Evolutionary conservation across 2,329 filamentous ascomycete genomes (phyloP).

Genomic region (Hypoxylon sp.): DNA sequence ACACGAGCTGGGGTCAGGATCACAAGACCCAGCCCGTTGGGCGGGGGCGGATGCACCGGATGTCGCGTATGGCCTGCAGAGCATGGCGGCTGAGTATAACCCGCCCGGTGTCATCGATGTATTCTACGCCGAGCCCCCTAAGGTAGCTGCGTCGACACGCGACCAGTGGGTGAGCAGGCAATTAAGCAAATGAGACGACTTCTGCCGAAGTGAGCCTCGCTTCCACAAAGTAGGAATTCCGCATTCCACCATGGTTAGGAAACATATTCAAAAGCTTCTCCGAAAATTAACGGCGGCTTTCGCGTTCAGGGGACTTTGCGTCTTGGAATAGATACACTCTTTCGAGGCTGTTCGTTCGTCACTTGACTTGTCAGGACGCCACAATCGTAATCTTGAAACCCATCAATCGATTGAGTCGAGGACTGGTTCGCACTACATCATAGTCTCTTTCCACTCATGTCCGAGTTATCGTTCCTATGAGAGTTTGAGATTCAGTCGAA

Average conservation of each 20-base stretch:
- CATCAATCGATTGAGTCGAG: neutral
- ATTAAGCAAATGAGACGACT: constrained; percentile 57
- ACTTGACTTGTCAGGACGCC: neutral
- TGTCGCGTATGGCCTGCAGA: constrained; percentile 57
- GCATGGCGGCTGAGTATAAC: constrained; percentile 60
- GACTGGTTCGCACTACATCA: neutral
- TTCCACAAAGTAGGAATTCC: constrained; percentile 58
- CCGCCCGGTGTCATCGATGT: constrained; percentile 62
- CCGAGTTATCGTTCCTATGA: neutral
- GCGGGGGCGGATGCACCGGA: constrained; percentile 50
- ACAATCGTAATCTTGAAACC: neutral
- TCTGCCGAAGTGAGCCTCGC: constrained; percentile 41
- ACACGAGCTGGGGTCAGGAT: constrained; percentile 54
- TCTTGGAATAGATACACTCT: neutral
- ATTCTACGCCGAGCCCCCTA: constrained; percentile 58
- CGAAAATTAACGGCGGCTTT: neutral
- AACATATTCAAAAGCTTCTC: constrained; percentile 1
- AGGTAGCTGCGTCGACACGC: constrained; percentile 47
- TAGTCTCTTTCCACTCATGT: neutral
- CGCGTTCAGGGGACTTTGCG: neutral
- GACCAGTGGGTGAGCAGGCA: constrained; percentile 54
- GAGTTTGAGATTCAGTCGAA: neutral
- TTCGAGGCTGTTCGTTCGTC: neutral
- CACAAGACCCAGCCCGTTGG: constrained; percentile 54
- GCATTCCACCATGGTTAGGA: constrained; percentile 59